Evolutionary conservation across 495 filamentous ascomycete genomes (phyloP).

Genomic region (Hypomontagnella submonticulosa): DNA sequence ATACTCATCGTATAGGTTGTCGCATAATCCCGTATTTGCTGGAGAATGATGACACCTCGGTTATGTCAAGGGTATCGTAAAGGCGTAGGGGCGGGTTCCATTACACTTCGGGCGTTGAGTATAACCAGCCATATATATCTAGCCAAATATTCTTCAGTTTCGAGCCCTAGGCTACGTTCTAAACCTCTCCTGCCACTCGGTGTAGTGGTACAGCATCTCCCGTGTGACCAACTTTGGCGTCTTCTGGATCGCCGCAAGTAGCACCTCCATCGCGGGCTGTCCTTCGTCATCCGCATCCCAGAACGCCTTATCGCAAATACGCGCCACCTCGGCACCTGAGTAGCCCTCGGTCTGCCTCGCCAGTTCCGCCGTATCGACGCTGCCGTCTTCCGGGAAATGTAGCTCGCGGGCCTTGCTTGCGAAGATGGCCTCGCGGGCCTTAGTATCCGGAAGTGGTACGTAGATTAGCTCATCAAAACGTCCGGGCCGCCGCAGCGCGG

Average conservation of each 20-base stretch:
- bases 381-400: slow-evolving; percentile 52
- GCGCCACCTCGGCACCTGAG: slow-evolving; percentile 89
- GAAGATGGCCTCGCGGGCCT: slow-evolving; percentile 81
- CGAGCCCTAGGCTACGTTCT: slow-evolving; percentile 23
- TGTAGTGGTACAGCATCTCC: slow-evolving; percentile 72
- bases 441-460: slow-evolving; percentile 82
- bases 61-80: too few species aligned
- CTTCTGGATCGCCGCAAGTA: slow-evolving; percentile 69
- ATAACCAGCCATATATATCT: neutral
- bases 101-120: too few species aligned
- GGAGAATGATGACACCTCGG: too few species aligned
- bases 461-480: slow-evolving; percentile 91
- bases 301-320: slow-evolving; percentile 72
- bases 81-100: too few species aligned
- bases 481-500: slow-evolving; percentile 87
- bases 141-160: neutral
- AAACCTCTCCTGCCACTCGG: slow-evolving; percentile 67
- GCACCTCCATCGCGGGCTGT: slow-evolving; percentile 65
- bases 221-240: slow-evolving; percentile 75
- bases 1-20: too few species aligned
- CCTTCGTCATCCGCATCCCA: slow-evolving; percentile 49
- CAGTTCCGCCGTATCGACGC: slow-evolving; percentile 72
- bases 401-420: slow-evolving; percentile 56
- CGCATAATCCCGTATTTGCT: too few species aligned
- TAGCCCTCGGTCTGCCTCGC: slow-evolving; percentile 81